Conservation (phyloP, 805 yeast species). For the Torulaspora gathmanii region DNA sequence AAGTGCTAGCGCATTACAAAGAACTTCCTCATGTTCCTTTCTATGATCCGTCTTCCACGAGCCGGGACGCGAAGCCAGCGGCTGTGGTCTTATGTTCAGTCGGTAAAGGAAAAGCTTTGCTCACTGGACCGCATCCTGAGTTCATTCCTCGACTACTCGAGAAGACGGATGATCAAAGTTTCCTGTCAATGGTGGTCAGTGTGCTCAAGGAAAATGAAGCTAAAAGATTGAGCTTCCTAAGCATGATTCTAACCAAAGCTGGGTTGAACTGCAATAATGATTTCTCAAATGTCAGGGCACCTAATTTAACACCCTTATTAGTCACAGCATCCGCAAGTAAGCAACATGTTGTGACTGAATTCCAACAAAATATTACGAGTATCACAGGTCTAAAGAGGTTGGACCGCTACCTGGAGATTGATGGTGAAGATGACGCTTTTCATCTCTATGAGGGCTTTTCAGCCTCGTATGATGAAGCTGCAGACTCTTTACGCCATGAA, state of each 20-base stretch:
- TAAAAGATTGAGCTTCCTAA: constrained; percentile 52
- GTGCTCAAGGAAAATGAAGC: constrained; percentile 43
- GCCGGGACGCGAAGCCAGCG: constrained; percentile 41
- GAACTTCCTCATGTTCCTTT: constrained; percentile 51
- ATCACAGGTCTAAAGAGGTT: constrained; percentile 35
- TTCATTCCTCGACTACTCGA: constrained; percentile 54
- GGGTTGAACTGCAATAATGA: constrained; percentile 65
- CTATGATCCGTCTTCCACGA: constrained; percentile 20
- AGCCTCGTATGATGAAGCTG: constrained; percentile 14
- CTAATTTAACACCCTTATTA: constrained; percentile 64
- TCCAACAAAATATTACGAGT: constrained; percentile 15
- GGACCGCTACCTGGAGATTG: constrained; percentile 42
- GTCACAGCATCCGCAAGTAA: constrained; percentile 35
- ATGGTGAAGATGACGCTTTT: constrained; percentile 31
- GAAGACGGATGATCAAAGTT: constrained; percentile 32
- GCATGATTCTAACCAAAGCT: constrained; percentile 50
- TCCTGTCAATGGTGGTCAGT: constrained; percentile 37
- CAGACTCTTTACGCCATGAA: constrained; percentile 25
- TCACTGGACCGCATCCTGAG: constrained; percentile 90
- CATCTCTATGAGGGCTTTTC: constrained; percentile 23
- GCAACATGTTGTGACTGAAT: constrained; percentile 11
- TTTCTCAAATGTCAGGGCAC: constrained; percentile 45
- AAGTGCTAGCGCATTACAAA: constrained; percentile 65
- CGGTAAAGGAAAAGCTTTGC: constrained; percentile 66
- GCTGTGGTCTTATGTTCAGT: constrained; percentile 66